A percentile compares a stretch with the other conserved stretches of the same genome.
These are phyloP conservation scores for Zygosaccharomyces pseudorouxii DNA, from an alignment of 805 yeast species.

Conservation along the genomic window DNA sequence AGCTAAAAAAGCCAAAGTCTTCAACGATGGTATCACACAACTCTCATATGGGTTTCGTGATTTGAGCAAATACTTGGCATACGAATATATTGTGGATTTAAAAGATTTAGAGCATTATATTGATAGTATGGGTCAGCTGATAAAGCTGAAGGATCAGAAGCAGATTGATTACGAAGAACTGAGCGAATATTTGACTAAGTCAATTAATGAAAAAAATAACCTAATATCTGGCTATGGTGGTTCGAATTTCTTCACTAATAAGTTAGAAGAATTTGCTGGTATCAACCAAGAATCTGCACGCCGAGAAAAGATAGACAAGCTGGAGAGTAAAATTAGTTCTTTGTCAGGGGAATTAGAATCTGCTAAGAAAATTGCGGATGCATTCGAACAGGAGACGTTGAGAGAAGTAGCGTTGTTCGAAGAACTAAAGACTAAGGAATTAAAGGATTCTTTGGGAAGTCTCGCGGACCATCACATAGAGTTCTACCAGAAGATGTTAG, in stretches of 20 bases:
- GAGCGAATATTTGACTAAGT: constrained; percentile 68
- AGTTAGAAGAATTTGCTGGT: constrained; percentile 59
- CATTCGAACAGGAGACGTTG: constrained; percentile 52
- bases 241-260: constrained; percentile 49
- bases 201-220: constrained; percentile 59
- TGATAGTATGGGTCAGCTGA: constrained; percentile 55
- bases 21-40: constrained; percentile 45
- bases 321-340: constrained; percentile 46
- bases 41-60: constrained; percentile 41
- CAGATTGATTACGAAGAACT: constrained; percentile 87
- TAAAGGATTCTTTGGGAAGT: constrained; percentile 63
- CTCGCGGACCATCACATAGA: constrained; percentile 72
- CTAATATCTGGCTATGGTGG: constrained; percentile 50
- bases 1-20: constrained; percentile 38
- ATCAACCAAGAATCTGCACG: constrained; percentile 55
- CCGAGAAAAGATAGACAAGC: constrained; percentile 47
- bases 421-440: constrained; percentile 69
- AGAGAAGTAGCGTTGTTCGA: constrained; percentile 68
- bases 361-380: constrained; percentile 48
- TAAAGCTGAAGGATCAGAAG: constrained; percentile 84
- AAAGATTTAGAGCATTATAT: constrained; percentile 85
- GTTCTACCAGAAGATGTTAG: constrained; percentile 63
- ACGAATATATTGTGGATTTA: constrained; percentile 73
- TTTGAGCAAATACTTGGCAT: constrained; percentile 56
- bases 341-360: constrained; percentile 47